Evolutionary conservation across 2,329 filamentous ascomycete species (phyloP).

Genomic region (Aureobasidium sp.): DNA sequence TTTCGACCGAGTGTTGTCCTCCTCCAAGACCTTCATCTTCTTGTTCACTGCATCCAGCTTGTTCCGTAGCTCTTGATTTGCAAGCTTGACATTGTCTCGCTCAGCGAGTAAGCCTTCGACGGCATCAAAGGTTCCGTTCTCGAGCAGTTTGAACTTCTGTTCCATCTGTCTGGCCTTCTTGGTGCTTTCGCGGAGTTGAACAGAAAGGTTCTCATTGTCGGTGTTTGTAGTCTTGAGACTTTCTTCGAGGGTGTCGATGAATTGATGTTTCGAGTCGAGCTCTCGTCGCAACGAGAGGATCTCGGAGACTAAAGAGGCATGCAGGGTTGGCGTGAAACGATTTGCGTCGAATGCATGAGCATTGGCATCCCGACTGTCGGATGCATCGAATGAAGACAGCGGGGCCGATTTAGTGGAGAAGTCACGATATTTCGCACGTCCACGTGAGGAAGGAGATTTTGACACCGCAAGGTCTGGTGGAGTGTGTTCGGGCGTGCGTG

Average conservation of each 20-base stretch:
- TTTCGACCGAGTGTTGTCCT: slow-evolving; percentile 72
- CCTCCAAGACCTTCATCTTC: slow-evolving; percentile 70
- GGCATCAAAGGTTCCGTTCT: slow-evolving; percentile 81
- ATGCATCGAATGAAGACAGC: slow-evolving; percentile 38
- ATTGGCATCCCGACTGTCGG: slow-evolving; percentile 49
- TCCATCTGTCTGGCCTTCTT: slow-evolving; percentile 78
- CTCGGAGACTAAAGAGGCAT: slow-evolving; percentile 90
- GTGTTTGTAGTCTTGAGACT: slow-evolving; percentile 62
- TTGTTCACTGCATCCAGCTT: slow-evolving; percentile 73
- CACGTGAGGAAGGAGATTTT: slow-evolving; percentile 55
- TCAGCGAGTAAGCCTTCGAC: slow-evolving; percentile 77
- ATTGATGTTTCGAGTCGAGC: slow-evolving; percentile 78
- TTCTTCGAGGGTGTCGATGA: slow-evolving; percentile 78
- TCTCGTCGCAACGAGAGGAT: slow-evolving; percentile 82
- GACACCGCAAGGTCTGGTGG: slow-evolving; percentile 48
- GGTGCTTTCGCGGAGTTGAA: slow-evolving; percentile 53
- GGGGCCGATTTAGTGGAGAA: slow-evolving; percentile 60
- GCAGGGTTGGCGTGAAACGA: slow-evolving; percentile 88
- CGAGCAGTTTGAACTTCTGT: slow-evolving; percentile 76
- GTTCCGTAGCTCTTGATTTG: slow-evolving; percentile 62
- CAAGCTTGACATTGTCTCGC: slow-evolving; percentile 74
- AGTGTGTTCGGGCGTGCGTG: slow-evolving; percentile 65
- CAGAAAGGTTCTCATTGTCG: slow-evolving; percentile 66
- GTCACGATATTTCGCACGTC: slow-evolving; percentile 46
- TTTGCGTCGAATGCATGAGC: slow-evolving; percentile 77